These are phyloP conservation scores for Coix lacrymajobi DNA, from an alignment of 176 grass and related monocot species.

Conservation along the genomic window DNA sequence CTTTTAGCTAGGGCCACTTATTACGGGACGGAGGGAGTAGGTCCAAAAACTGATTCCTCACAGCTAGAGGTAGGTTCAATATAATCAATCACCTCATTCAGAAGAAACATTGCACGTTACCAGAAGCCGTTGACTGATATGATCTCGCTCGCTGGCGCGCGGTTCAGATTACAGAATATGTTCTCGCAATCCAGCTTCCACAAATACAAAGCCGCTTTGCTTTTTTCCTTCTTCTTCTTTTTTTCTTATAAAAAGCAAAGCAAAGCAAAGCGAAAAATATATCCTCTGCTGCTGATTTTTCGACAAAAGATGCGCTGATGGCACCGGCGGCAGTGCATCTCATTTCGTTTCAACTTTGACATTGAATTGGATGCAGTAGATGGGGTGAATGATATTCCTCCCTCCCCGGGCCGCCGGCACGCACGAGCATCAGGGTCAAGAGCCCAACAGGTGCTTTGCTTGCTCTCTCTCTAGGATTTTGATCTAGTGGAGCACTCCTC, in stretches of 20 bases:
- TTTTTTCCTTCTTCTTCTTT: constrained; percentile 31
- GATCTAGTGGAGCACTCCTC: constrained; percentile 40
- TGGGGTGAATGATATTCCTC: constrained; percentile 7
- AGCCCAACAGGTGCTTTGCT: constrained; percentile 1
- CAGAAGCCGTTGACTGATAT: constrained; percentile 37
- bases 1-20: too few relatives aligned
- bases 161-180: constrained; percentile 46
- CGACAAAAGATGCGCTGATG: constrained; percentile 38
- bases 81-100: background rate
- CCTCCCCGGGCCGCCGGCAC: background rate
- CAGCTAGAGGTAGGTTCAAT: background rate
- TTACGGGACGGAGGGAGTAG: too few relatives aligned
- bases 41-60: background rate
- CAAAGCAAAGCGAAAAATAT: background rate
- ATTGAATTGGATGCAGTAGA: background rate
- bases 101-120: constrained; percentile 6
- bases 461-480: constrained; percentile 25
- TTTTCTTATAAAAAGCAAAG: constrained; percentile 30
- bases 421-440: constrained; percentile 23
- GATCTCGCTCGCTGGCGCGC: too few relatives aligned
- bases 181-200: constrained; percentile 42
- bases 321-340: background rate
- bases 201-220: constrained; percentile 51
- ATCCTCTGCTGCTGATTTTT: constrained; percentile 42
- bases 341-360: constrained; percentile 34